phyloP scores from a whole-genome alignment of 768 basidiomycete species.

The Steccherinum ochraceum region DNA sequence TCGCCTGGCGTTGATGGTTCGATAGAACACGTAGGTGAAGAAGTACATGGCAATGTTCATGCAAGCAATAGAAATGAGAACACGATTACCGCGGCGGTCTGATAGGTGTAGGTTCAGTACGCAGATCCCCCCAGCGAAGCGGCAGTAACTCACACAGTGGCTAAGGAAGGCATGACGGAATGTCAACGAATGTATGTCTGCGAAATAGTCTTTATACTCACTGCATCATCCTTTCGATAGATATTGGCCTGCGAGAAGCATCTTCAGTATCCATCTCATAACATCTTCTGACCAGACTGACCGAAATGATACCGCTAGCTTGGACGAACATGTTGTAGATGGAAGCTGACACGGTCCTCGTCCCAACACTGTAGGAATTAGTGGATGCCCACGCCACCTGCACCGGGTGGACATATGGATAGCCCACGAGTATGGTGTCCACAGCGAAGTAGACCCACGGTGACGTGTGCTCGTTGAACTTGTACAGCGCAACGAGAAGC shows the following conservation, averaged over 20 bases:
- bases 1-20: slow-evolving; percentile 39
- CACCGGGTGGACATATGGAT: slow-evolving; percentile 34
- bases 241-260: slow-evolving; percentile 40
- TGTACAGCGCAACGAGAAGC: slow-evolving; percentile 50
- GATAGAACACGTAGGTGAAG: slow-evolving; percentile 49
- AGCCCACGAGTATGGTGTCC: slow-evolving; percentile 48
- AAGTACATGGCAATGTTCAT: slow-evolving; percentile 51
- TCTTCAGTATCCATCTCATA: background rate
- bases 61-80: slow-evolving; percentile 45
- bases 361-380: slow-evolving; percentile 56
- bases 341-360: slow-evolving; percentile 36
- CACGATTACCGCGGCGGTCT: slow-evolving; percentile 57
- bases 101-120: slow-evolving; percentile 3
- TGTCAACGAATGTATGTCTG: too few relatives aligned
- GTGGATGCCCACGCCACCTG: slow-evolving; percentile 49
- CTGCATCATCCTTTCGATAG: slow-evolving; percentile 46
- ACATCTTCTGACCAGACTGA: slow-evolving; percentile 21
- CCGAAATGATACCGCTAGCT: slow-evolving; percentile 43
- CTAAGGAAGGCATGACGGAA: slow-evolving; percentile 1
- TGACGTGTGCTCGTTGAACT: slow-evolving; percentile 39
- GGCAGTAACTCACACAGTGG: slow-evolving; percentile 18
- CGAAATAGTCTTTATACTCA: too few relatives aligned
- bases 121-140: background rate
- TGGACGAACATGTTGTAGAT: slow-evolving; percentile 66
- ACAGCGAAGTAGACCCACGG: slow-evolving; percentile 54